These are phyloP conservation scores for Sphagnum tenellum DNA, from an alignment of 225 moss, liverwort and hornwort species.

Conservation along the genomic window DNA sequence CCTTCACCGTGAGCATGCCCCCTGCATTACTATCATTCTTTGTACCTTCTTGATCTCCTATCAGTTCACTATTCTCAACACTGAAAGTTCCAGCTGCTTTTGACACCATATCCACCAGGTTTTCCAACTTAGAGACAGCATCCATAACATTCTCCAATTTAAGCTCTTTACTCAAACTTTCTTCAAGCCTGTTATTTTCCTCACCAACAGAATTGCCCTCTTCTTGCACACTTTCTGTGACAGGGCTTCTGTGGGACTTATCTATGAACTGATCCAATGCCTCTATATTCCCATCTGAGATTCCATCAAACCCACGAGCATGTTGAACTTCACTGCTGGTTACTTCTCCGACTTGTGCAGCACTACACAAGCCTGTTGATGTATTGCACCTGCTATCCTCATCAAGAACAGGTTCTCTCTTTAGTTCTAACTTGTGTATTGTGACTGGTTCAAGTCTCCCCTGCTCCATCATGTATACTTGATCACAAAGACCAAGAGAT, in stretches of 20 bases:
- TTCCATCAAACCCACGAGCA: not conserved
- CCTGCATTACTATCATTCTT: not conserved
- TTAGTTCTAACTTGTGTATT: slow-evolving; percentile 2
- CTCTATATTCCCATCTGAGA: not conserved
- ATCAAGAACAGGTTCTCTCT: not conserved
- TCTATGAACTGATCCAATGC: no score
- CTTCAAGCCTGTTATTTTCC: not conserved
- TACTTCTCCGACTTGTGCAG: not conserved
- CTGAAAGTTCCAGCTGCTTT: slow-evolving; percentile 2
- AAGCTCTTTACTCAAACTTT: no score
- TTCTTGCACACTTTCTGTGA: not conserved
- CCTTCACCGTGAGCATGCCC: slow-evolving; percentile 67
- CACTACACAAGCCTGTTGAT: not conserved
- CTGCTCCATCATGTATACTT: slow-evolving; percentile 48
- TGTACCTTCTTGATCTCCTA: slow-evolving; percentile 1
- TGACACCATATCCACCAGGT: not conserved
- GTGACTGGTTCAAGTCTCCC: slow-evolving; percentile 18
- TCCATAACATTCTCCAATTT: not conserved
- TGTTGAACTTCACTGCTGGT: not conserved
- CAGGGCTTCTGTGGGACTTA: not conserved
- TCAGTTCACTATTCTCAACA: not conserved
- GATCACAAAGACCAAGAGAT: slow-evolving; percentile 56
- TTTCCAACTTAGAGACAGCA: no score
- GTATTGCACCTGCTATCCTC: not conserved
- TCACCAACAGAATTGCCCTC: not conserved